These are phyloP conservation scores for Picea glauca DNA, from an alignment of 75 land plant genomes.

Conservation along the genomic window DNA sequence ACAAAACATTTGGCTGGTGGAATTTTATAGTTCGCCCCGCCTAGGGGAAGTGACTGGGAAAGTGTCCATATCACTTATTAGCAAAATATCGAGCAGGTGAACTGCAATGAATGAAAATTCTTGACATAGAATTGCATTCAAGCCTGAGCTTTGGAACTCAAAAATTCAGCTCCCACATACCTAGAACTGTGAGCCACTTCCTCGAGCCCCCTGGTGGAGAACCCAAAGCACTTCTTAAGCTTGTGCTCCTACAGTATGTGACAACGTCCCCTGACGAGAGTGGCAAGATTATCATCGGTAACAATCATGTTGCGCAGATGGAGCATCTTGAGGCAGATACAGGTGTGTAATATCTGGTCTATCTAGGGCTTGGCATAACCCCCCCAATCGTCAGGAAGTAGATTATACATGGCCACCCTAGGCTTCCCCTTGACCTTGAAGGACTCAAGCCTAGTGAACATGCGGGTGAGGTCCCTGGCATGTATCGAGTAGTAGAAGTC, in stretches of 20 bases:
- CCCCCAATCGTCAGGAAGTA: conserved; percentile 87
- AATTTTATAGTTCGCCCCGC: too few species aligned
- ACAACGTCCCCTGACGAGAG: conserved; percentile 38
- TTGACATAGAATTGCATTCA: too few species aligned
- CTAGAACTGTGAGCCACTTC: conserved; percentile 55
- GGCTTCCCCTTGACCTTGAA: conserved; percentile 90
- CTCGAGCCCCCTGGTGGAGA: conserved; percentile 64
- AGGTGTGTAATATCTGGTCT: conserved; percentile 33
- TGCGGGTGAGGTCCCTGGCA: conserved; percentile 42
- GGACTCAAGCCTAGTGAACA: conserved; percentile 57
- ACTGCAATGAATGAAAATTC: too few species aligned
- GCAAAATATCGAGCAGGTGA: too few species aligned
- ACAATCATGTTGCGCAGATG: conserved; percentile 87
- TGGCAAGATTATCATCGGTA: conserved; percentile 50
- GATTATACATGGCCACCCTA: conserved; percentile 74
- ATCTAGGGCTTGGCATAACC: conserved; percentile 85
- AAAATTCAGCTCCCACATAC: conserved; percentile 16
- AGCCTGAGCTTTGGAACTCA: too few species aligned
- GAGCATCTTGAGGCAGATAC: conserved; percentile 40
- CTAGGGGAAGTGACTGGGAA: too few species aligned
- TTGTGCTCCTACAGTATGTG: conserved; percentile 36
- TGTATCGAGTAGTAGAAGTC: conserved; percentile 69
- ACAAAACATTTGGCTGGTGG: too few species aligned
- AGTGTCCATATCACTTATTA: too few species aligned
- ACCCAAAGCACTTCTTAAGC: conserved; percentile 74